These are phyloP conservation scores for Tetrapisispora namnaoensis DNA, from an alignment of 805 yeast genomes.

Conservation along the genomic window DNA sequence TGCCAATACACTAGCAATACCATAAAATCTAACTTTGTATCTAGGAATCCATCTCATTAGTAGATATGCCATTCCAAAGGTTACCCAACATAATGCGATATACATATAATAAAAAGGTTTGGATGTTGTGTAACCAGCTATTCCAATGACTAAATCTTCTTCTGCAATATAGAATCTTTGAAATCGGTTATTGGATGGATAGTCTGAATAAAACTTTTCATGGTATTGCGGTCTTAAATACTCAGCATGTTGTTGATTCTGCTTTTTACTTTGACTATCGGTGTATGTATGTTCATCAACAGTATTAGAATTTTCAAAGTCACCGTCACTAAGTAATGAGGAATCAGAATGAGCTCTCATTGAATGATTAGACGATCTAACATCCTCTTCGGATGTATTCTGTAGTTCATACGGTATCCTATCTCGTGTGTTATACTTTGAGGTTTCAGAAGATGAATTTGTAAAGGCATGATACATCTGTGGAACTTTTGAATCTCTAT, in stretches of 20 bases:
- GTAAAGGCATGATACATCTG: slow-evolving; percentile 15
- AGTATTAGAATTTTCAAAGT: slow-evolving; percentile 2
- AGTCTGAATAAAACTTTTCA: slow-evolving; percentile 35
- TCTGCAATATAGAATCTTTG: slow-evolving; percentile 92
- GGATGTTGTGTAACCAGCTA: slow-evolving; percentile 75
- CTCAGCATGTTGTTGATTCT: slow-evolving; percentile 16
- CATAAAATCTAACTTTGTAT: slow-evolving; percentile 57
- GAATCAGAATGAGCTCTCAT: slow-evolving; percentile 8
- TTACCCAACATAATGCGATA: slow-evolving; percentile 41
- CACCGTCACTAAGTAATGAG: slow-evolving; percentile 14
- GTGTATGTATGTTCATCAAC: slow-evolving; percentile 5
- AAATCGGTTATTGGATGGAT: slow-evolving; percentile 36
- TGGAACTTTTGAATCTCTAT: slow-evolving; percentile 4
- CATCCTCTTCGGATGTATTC: slow-evolving; percentile 27
- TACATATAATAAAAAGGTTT: slow-evolving; percentile 38
- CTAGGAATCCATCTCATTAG: slow-evolving; percentile 80
- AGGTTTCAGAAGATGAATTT: slow-evolving; percentile 30
- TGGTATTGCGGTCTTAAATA: slow-evolving; percentile 30
- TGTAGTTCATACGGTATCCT: slow-evolving; percentile 32
- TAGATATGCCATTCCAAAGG: slow-evolving; percentile 68
- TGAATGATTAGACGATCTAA: slow-evolving; percentile 17
- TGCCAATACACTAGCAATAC: slow-evolving; percentile 58
- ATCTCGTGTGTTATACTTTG: slow-evolving; percentile 30
- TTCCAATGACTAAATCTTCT: slow-evolving; percentile 88
- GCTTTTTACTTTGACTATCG: slow-evolving; percentile 17